Base-by-base conservation (phyloP, 257 asterid genomes). In the Osmanthus fragrans region DNA sequence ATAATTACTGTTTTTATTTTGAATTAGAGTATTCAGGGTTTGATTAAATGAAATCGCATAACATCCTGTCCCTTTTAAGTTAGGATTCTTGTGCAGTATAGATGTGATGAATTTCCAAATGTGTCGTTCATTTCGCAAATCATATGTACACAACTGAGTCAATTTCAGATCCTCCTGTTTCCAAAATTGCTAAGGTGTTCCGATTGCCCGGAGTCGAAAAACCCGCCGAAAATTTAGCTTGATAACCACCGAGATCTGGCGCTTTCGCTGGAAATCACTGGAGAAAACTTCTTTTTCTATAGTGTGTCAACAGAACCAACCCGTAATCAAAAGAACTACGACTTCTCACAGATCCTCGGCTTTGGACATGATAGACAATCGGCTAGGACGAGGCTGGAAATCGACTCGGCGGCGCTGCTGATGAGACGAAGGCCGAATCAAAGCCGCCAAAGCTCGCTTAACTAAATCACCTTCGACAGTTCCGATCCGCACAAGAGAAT, bases 401-500 rank as follows among this genome's bases (percentile, higher is more conserved):
- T 83, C 91, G 0, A 78, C 79, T 2, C 96, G 88, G 6, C 97
- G 93, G 42, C 93, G 85, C 80, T 88, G 91, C 79, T 90, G 97
- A 54, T 89, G 97, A 33, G 97, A 90, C 12, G 97, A 90, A 12
- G 97, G 96, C 6, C 96, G 88, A 71, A 92, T 92, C 84, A 90
- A 58, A 40, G 96, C 87, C 7, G 97, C 90, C n/a, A 92, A 66
- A 60, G 97, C 94, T 71, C 97, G 89, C 83, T 84, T 90, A 74
- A 92, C 84, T 84, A 92, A 63, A 82, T 92, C 97, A 0, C 97
- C 97, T 82, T 90, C 97, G 1, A 92, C 97, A 4, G 94, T 92
- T 0, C 96, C 95, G 73, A 91, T 90, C 74, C 97, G 83, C 47
- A 93, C 98, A 37, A 91, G 87, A n/a, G 98, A 90, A 81, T 91